These are phyloP conservation scores for Musa troglodytarum DNA, from an alignment of 176 grass and related monocot species.

Conservation along the genomic window DNA sequence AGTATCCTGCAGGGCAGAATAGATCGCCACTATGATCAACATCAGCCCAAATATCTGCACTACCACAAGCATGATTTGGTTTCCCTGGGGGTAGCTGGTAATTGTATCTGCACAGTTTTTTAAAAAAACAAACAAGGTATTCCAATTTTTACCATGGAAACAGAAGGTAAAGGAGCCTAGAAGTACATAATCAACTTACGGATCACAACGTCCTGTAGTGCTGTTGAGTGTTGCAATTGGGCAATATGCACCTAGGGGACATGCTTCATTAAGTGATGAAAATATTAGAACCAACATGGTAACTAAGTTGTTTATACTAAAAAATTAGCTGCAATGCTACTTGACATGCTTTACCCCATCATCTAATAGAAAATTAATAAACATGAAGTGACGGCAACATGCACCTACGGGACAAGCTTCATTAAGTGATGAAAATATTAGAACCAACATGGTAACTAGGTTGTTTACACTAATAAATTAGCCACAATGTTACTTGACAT, in stretches of 20 bases:
- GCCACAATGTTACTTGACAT: background rate
- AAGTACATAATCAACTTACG: constrained; percentile 37
- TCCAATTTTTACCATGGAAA: constrained; percentile 11
- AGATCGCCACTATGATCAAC: constrained; percentile 42
- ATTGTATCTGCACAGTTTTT: constrained; percentile 39
- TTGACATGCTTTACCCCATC: too few relatives aligned
- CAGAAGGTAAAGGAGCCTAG: background rate
- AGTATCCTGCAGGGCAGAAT: constrained; percentile 59
- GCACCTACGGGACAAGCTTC: constrained; percentile 78
- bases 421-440: constrained; percentile 5
- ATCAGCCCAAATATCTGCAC: constrained; percentile 64
- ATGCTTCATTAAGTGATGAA: constrained; percentile 37
- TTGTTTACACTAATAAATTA: background rate
- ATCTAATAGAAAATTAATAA: too few relatives aligned
- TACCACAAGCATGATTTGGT: constrained; percentile 30
- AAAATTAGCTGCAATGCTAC: background rate
- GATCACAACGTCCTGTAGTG: constrained; percentile 52
- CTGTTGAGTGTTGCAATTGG: constrained; percentile 44
- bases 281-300: background rate
- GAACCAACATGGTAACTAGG: background rate
- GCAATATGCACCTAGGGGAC: constrained; percentile 76
- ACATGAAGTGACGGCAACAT: constrained; percentile 31
- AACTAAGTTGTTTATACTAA: background rate
- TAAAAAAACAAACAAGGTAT: constrained; percentile 7
- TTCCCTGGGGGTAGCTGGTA: constrained; percentile 57